phyloP scores from a whole-genome alignment of 164 flowering plant genomes.

The Liriodendron chinense region DNA sequence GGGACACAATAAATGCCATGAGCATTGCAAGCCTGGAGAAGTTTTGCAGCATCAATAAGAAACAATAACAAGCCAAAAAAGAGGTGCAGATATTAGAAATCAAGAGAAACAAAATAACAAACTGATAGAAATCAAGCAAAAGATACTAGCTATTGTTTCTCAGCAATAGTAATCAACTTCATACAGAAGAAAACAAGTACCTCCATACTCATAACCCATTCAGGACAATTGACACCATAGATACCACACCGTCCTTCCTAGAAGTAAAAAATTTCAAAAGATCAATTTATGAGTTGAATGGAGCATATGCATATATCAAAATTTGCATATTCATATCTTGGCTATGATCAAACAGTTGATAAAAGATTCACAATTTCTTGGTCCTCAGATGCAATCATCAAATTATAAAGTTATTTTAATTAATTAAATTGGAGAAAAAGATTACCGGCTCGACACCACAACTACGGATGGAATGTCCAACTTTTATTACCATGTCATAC shows the following conservation, averaged over 20 bases:
- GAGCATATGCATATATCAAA: neutral
- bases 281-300: neutral
- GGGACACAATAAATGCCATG: conserved; percentile 95
- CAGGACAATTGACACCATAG: conserved; percentile 78
- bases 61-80: neutral
- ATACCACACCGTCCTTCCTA: conserved; percentile 94
- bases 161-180: neutral
- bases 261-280: conserved; percentile 8
- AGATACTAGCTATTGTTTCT: neutral
- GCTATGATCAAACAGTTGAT: neutral
- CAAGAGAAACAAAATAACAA: neutral
- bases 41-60: conserved; percentile 5
- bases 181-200: conserved; percentile 28
- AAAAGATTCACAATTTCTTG: neutral
- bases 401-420: too few species aligned
- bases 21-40: conserved; percentile 96
- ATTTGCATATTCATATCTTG: neutral
- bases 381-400: neutral
- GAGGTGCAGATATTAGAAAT: neutral
- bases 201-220: conserved; percentile 98
- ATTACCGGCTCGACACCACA: conserved; percentile 72
- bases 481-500: conserved; percentile 60
- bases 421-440: neutral
- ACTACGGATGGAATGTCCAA: conserved; percentile 69
- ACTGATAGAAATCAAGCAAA: neutral